Evolutionary conservation across 148 eudicot species (phyloP).

Genomic region (Vaccinium macrocarpon): DNA sequence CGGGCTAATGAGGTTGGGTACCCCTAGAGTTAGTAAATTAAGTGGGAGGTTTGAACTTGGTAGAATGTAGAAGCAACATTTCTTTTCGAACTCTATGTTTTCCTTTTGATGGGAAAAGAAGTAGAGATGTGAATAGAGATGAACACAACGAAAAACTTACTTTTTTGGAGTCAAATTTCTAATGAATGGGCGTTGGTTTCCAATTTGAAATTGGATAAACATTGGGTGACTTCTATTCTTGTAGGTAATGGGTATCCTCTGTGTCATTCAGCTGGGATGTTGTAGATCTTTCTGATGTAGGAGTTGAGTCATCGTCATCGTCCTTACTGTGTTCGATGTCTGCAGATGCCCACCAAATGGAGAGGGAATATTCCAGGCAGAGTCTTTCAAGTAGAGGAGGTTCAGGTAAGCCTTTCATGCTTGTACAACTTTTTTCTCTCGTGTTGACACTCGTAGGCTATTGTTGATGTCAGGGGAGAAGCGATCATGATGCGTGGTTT

Average conservation of each 20-base stretch:
- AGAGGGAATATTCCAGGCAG: slow-evolving; percentile 28
- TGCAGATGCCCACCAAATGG: slow-evolving; percentile 29
- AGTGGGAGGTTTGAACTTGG: too few species aligned
- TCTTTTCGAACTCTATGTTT: not conserved
- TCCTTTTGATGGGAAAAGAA: not conserved
- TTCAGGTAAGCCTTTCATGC: slow-evolving; percentile 28
- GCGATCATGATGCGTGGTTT: not conserved
- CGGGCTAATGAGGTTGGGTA: too few species aligned
- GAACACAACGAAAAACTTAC: not conserved
- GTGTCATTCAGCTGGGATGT: not conserved
- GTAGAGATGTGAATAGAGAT: not conserved
- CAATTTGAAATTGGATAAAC: not conserved
- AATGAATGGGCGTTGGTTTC: not conserved
- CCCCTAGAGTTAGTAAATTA: not conserved
- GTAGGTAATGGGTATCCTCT: slow-evolving; percentile 3
- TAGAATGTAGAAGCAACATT: not conserved
- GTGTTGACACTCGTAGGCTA: not conserved
- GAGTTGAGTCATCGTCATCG: not conserved
- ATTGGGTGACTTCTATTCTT: slow-evolving; percentile 5
- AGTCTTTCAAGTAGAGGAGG: slow-evolving; percentile 34
- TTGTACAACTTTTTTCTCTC: not conserved
- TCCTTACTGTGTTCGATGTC: slow-evolving; percentile 19
- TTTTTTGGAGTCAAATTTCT: not conserved
- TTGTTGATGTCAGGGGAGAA: not conserved
- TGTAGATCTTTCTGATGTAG: not conserved